Conservation (phyloP, 2,329 filamentous ascomycete genomes). For the Diplodia intermedia region DNA sequence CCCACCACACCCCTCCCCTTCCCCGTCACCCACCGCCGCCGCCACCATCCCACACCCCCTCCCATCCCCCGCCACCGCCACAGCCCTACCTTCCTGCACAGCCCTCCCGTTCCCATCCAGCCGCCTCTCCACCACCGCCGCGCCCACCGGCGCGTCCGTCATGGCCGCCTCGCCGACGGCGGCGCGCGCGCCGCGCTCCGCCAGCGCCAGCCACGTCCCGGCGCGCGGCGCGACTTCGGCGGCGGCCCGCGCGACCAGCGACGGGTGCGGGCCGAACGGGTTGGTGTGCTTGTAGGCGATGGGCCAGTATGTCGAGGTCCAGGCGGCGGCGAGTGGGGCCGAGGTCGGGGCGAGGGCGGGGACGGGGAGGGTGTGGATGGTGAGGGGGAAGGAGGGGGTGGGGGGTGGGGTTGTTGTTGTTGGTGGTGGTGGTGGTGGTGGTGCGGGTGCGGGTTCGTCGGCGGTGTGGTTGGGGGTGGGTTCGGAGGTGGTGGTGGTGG, state of each 20-base stretch:
- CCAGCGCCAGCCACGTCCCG: slow-evolving; percentile 71
- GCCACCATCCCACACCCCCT: slow-evolving; percentile 62
- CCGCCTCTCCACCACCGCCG: slow-evolving; percentile 72
- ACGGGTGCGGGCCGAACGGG: slow-evolving; percentile 82
- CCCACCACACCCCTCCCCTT: slow-evolving; percentile 66
- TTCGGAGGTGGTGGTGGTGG: slow-evolving; percentile 38
- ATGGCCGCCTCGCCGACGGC: slow-evolving; percentile 54
- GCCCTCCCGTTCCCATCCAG: slow-evolving; percentile 42
- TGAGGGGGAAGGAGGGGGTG: slow-evolving; percentile 50
- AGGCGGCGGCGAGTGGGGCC: slow-evolving; percentile 74
- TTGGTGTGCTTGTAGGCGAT: slow-evolving; percentile 87
- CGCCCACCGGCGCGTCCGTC: slow-evolving; percentile 73
- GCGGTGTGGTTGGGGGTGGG: background rate
- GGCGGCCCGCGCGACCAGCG: slow-evolving; percentile 72
- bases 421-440: too few relatives aligned
- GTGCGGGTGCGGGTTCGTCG: too few relatives aligned
- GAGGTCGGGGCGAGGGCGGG: slow-evolving; percentile 78
- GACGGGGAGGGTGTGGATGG: slow-evolving; percentile 70
- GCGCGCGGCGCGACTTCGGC: slow-evolving; percentile 71
- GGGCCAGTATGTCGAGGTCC: slow-evolving; percentile 82
- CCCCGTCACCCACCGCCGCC: slow-evolving; percentile 45
- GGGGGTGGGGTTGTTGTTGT: background rate
- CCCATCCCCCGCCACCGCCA: slow-evolving; percentile 78
- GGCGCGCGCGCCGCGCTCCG: slow-evolving; percentile 67
- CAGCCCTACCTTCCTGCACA: slow-evolving; percentile 57